Evolutionary conservation across 768 basidiomycete species (phyloP), one percentile per base, ranked within the genome.

Genomic region (Russula virescens): DNA sequence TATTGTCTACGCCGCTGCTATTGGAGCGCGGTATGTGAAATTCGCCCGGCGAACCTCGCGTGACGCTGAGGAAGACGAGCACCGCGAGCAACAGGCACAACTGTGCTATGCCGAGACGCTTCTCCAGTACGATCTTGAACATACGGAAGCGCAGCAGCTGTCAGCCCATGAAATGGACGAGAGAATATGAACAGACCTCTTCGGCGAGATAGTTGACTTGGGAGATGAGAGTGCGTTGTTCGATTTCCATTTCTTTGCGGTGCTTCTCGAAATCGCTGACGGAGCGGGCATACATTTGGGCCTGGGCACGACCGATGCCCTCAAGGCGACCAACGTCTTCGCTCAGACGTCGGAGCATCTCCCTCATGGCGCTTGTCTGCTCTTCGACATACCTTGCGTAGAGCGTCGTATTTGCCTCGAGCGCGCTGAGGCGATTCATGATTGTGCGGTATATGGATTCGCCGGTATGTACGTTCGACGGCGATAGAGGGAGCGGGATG

Each of bases 381-480:
- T 95, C 93, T 68, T 94, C 94, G 14, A 97, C 86, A 71, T 97
- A 98, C 19, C 85, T 74, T 23, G 86, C 81, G 48, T 91, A 88
- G 4, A 98, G 78, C 0, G 91, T 91, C 52, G 94, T 89, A 68
- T 95, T 97, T 10, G 82, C 81, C 73, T 98, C 95, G 16, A 98
- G 80, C 7, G 84, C 83, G 2, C 84, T 83, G 13, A 99, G 80
- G 8, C 94, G 87, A 68, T 97, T 96, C 85, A 95, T 95, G 68
- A 98, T 99, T 14, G 88, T 91, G 9, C 94, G 88, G 69, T 97
- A 98, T 66, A 99, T 94, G 2, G 93, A 95, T 72, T 99, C 97
- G 25, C 82, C 79, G 0, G 74, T 67, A 1, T 69, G 57, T 7
- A 69, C 58, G 1, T 72, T 61, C 9, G 66, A 53, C 69, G 69